phyloP scores from a whole-genome alignment of 2,329 filamentous ascomycete species.

The Diplodia scrobiculata region DNA sequence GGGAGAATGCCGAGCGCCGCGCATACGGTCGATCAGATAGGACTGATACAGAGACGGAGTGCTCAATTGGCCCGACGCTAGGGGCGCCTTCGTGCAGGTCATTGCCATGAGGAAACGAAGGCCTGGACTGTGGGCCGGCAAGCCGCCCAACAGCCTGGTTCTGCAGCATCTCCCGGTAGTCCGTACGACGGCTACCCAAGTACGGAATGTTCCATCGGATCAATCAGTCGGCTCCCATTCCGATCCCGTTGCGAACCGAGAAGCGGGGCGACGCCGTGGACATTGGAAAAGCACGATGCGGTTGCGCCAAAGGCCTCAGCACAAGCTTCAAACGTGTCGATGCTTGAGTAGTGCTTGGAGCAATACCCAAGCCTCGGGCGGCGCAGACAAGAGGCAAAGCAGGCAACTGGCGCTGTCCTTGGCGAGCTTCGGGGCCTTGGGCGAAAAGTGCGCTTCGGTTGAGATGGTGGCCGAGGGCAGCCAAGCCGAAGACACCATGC shows the following conservation, averaged over 20 bases:
- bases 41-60: slow-evolving; percentile 3
- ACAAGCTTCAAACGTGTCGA: background rate
- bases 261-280: background rate
- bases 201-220: background rate
- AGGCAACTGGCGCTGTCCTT: slow-evolving; percentile 3
- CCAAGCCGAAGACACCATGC: slow-evolving; percentile 22
- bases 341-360: background rate
- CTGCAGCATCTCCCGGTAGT: slow-evolving; percentile 1
- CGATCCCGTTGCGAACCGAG: background rate
- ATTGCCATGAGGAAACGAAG: slow-evolving; percentile 4
- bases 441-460: background rate
- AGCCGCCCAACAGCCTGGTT: slow-evolving; percentile 10
- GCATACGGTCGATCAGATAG: slow-evolving; percentile 18
- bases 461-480: background rate
- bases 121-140: slow-evolving; percentile 7
- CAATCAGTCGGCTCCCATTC: background rate
- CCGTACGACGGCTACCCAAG: background rate
- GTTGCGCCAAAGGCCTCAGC: background rate
- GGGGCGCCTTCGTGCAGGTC: background rate
- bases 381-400: background rate
- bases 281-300: background rate
- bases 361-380: background rate
- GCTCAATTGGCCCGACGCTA: slow-evolving; percentile 7
- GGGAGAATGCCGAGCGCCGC: slow-evolving; percentile 21
- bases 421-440: slow-evolving; percentile 21